A percentile compares a stretch with the other conserved stretches of the same genome.
phyloP scores from a whole-genome alignment of 2,329 filamentous ascomycete species.

The Ophiosphaerella korrae region DNA sequence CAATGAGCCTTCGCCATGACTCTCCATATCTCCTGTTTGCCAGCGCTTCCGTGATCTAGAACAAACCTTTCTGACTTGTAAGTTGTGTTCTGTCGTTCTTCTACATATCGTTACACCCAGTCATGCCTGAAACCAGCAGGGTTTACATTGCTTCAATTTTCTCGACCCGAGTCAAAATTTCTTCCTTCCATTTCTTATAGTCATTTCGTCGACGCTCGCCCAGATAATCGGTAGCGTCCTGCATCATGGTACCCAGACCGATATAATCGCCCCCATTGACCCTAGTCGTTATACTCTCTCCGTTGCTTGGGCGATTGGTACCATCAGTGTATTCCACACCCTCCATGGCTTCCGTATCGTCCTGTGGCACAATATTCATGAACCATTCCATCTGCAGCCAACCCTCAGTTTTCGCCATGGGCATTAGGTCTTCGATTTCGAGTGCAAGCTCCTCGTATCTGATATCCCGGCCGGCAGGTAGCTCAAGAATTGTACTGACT shows the following conservation, averaged over 20 bases:
- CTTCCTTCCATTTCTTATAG: conserved; percentile 68
- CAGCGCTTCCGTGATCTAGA: too few species aligned
- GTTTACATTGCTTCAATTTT: conserved; percentile 47
- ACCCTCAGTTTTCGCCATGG: conserved; percentile 40
- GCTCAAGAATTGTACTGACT: conserved; percentile 56
- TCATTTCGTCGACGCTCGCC: conserved; percentile 66
- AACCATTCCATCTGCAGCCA: conserved; percentile 62
- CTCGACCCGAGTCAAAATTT: conserved; percentile 62
- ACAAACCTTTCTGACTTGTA: too few species aligned
- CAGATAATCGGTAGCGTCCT: conserved; percentile 74
- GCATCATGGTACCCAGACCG: conserved; percentile 71
- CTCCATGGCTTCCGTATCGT: conserved; percentile 33
- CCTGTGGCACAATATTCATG: conserved; percentile 56
- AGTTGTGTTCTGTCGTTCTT: too few species aligned
- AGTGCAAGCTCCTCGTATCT: conserved; percentile 51
- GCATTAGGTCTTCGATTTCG: conserved; percentile 41
- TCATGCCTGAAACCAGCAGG: too few species aligned
- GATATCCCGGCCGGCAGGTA: conserved; percentile 56
- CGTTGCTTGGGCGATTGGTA: conserved; percentile 18
- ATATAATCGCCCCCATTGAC: conserved; percentile 51
- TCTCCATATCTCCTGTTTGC: too few species aligned
- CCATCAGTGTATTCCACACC: conserved; percentile 32
- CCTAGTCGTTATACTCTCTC: conserved; percentile 49
- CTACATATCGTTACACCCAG: too few species aligned
- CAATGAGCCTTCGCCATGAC: too few species aligned